Percentiles rank a stretch among this genome's conserved stretches.
These are phyloP conservation scores for Lentinula aciculospora DNA, from an alignment of 768 basidiomycete genomes.

Conservation along the genomic window DNA sequence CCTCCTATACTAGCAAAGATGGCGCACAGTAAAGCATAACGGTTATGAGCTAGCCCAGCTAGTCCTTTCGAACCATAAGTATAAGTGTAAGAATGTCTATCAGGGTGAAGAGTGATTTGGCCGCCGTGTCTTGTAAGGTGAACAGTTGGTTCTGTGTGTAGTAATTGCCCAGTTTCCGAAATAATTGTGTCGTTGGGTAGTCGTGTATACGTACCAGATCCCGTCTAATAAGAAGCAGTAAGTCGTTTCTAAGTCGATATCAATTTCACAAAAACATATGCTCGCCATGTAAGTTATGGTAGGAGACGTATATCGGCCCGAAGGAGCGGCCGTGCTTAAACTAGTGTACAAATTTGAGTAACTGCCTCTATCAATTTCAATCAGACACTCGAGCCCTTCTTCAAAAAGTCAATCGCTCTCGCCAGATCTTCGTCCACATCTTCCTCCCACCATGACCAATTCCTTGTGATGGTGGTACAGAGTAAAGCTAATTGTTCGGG, in stretches of 20 bases:
- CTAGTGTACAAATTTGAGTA: no score
- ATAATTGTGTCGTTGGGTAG: not conserved
- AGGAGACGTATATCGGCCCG: no score
- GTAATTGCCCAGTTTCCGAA: not conserved
- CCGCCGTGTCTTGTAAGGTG: not conserved
- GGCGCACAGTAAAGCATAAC: conserved; percentile 61
- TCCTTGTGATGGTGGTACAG: not conserved
- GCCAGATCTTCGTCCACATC: not conserved
- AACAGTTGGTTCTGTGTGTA: not conserved
- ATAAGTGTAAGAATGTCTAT: conserved; percentile 51
- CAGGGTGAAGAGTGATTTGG: conserved; percentile 24
- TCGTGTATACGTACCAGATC: not conserved
- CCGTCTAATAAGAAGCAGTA: not conserved
- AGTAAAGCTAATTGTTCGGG: not conserved
- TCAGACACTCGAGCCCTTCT: not conserved
- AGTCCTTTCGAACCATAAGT: conserved; percentile 71
- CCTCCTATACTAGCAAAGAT: conserved; percentile 68
- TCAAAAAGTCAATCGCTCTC: not conserved
- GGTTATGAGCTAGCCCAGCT: conserved; percentile 57
- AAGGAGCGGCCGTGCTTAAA: no score
- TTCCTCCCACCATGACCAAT: conserved; percentile 5
- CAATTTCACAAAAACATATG: not conserved
- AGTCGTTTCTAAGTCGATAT: not conserved
- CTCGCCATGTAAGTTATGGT: not conserved
- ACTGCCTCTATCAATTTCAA: not conserved